These are phyloP conservation scores for Pestalotiopsis sp. DNA, from an alignment of 2,329 filamentous ascomycete species.

Conservation along the genomic window DNA sequence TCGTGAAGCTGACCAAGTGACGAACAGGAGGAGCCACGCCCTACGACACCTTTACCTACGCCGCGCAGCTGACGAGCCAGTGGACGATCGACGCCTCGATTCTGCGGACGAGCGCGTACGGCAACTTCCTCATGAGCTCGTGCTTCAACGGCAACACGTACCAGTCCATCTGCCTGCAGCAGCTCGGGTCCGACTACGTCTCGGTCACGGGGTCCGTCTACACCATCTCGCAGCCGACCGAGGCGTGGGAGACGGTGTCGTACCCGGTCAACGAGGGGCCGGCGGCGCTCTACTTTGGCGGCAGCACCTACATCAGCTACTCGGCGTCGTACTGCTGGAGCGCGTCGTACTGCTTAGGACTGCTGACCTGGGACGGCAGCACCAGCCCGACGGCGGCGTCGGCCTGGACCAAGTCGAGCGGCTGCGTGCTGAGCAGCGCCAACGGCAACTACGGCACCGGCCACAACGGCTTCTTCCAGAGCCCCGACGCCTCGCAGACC, in stretches of 20 bases:
- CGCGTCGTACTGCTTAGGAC: slow-evolving; percentile 53
- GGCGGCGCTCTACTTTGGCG: slow-evolving; percentile 53
- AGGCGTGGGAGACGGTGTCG: slow-evolving; percentile 52
- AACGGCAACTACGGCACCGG: slow-evolving; percentile 61
- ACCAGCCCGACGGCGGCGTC: slow-evolving; percentile 45
- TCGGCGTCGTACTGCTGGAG: slow-evolving; percentile 62
- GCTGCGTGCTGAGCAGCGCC: slow-evolving; percentile 52
- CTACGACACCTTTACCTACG: slow-evolving; percentile 54
- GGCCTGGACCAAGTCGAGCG: slow-evolving; percentile 54
- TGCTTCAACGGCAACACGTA: slow-evolving; percentile 46
- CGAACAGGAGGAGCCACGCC: slow-evolving; percentile 49
- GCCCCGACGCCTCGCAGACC: slow-evolving; percentile 54
- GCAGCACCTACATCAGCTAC: slow-evolving; percentile 55
- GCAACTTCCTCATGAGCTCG: slow-evolving; percentile 58
- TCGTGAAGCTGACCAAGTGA: neutral
- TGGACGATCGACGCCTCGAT: slow-evolving; percentile 60
- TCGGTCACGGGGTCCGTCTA: slow-evolving; percentile 44
- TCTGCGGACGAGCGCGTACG: slow-evolving; percentile 46
- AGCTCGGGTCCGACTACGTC: slow-evolving; percentile 41
- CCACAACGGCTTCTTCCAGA: slow-evolving; percentile 61
- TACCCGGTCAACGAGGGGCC: slow-evolving; percentile 58
- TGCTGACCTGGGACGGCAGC: slow-evolving; percentile 54
- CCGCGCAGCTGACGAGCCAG: slow-evolving; percentile 45
- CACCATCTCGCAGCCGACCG: slow-evolving; percentile 53
- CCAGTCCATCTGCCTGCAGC: slow-evolving; percentile 41